Base-by-base conservation (phyloP, 805 yeast species). In the Pichia exigua region DNA sequence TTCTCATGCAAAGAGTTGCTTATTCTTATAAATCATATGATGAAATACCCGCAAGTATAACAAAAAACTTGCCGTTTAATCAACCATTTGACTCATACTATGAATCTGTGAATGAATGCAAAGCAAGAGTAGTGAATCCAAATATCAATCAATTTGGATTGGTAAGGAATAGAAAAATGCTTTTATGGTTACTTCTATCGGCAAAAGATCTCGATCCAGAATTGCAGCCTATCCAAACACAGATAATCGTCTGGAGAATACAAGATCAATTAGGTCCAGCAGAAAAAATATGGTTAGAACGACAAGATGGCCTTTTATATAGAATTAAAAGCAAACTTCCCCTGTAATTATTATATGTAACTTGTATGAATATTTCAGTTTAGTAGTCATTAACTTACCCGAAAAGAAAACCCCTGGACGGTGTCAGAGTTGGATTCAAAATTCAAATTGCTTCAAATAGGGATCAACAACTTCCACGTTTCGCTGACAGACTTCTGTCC, bases 121-220 rank as follows among this genome's bases (percentile, higher is more conserved):
- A 61, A 47, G 52, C 59, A 13, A 44, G 44, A 46, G 71, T 75
- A 48, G 54, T 77, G 5, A 66, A 72, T 35, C 57, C 79, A 6
- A 66, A 72, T 35, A 62, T 73, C 48, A 68, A 71, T 5, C 69
- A 73, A 0, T 63, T 76, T 39, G 83, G 92, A 0, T 64, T 79
- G 21, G 78, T 85, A 2, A 72, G 95, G 52, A 67, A 67, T 48
- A 75, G 97, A 50, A 89, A 89, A 62, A 80, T 90, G 1, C 79
- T 87, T 0, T 73, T 91, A 28, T 90, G 96, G 88, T 75, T 77
- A 57, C 63, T 90, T 27, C 63, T 90, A 27, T 83, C 96, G 0
- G 84, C 89, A 8, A 78, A 78, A 51, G 87, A 85, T 61, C 82
- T 96, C 85, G 74, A 75, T 47, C 66, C 66, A 2, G 52, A 39